Conservation (phyloP, 2,329 filamentous ascomycete genomes). For the Cordyceps farinosa region DNA sequence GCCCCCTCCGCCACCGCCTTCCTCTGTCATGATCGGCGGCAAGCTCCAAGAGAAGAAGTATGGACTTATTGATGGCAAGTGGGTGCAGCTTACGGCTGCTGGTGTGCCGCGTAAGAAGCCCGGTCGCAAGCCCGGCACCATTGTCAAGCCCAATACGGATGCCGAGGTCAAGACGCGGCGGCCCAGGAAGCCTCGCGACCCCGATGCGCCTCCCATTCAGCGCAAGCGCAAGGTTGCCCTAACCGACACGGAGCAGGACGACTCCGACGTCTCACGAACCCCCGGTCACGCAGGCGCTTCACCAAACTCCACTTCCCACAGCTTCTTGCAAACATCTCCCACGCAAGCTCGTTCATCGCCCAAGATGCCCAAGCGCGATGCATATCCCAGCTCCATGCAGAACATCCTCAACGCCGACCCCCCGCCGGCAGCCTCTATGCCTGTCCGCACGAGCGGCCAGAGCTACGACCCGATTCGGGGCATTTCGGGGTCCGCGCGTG, state of each 20-base stretch:
- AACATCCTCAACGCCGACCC: slow-evolving; percentile 54
- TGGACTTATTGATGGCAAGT: slow-evolving; percentile 36
- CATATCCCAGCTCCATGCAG: slow-evolving; percentile 50
- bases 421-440: slow-evolving; percentile 38
- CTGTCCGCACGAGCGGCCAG: slow-evolving; percentile 66
- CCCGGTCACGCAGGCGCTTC: slow-evolving; percentile 20
- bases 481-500: slow-evolving; percentile 63
- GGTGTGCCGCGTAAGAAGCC: slow-evolving; percentile 61
- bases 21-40: slow-evolving; percentile 10
- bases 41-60: slow-evolving; percentile 28
- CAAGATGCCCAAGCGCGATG: slow-evolving; percentile 50
- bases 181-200: slow-evolving; percentile 56
- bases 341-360: slow-evolving; percentile 38
- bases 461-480: slow-evolving; percentile 82
- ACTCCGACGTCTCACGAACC: slow-evolving; percentile 16
- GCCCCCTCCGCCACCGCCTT: slow-evolving; percentile 21
- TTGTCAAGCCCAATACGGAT: slow-evolving; percentile 42
- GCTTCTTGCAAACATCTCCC: slow-evolving; percentile 26
- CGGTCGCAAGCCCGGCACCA: slow-evolving; percentile 60
- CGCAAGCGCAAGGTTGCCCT: slow-evolving; percentile 52
- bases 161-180: slow-evolving; percentile 47
- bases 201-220: slow-evolving; percentile 52
- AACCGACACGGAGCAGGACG: slow-evolving; percentile 36
- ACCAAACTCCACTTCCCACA: slow-evolving; percentile 23
- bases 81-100: slow-evolving; percentile 52